phyloP scores from a whole-genome alignment of 2,329 filamentous ascomycete species.

The Ambrosiella cleistominuta region DNA sequence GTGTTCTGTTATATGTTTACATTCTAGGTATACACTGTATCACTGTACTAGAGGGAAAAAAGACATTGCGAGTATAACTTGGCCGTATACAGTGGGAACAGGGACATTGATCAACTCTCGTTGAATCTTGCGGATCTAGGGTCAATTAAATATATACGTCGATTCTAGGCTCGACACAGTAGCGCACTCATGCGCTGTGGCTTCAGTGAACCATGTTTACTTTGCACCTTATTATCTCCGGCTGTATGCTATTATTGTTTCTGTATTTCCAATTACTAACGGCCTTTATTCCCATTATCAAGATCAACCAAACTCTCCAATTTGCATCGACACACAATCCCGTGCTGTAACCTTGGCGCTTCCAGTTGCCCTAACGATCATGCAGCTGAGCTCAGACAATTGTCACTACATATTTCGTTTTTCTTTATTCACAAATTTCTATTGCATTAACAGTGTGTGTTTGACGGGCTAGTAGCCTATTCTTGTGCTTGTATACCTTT shows the following conservation, averaged over 20 bases:
- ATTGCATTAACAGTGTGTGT: background rate
- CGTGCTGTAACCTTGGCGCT: background rate
- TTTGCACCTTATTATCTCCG: background rate
- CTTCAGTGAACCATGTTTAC: background rate
- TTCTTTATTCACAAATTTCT: background rate
- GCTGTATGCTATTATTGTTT: background rate
- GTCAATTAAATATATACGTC: too few species aligned
- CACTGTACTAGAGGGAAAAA: background rate
- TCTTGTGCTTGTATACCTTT: background rate
- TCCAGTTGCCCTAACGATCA: conserved; percentile 1
- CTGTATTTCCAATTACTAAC: background rate
- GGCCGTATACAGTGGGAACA: too few species aligned
- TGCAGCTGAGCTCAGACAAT: background rate
- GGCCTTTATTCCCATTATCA: background rate
- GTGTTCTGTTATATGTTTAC: background rate
- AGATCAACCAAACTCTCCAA: background rate
- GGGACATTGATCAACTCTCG: too few species aligned
- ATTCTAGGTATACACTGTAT: background rate
- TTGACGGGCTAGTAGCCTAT: background rate
- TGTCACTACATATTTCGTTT: background rate
- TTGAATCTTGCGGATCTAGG: too few species aligned
- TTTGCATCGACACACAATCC: background rate
- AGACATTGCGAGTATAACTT: too few species aligned
- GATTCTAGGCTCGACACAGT: too few species aligned
- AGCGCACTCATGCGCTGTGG: too few species aligned